Percentiles rank a stretch among this genome's conserved stretches.
These are phyloP conservation scores for Pittosporum tobira DNA, from an alignment of 129 eudicot genomes.

Conservation along the genomic window DNA sequence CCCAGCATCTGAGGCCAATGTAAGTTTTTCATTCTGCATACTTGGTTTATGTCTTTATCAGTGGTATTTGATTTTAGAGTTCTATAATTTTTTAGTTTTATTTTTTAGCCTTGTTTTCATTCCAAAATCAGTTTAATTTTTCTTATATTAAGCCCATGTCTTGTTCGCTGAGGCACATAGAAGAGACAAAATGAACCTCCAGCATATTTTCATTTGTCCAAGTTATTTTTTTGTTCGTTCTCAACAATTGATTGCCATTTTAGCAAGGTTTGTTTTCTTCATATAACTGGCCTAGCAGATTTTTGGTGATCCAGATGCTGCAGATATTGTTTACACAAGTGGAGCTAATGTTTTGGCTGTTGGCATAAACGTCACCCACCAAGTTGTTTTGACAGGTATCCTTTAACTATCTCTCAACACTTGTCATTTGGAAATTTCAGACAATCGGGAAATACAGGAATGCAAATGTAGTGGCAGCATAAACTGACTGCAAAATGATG, in stretches of 20 bases:
- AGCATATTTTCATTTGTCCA: not conserved
- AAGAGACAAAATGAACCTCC: not conserved
- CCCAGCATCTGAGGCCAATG: slow-evolving; percentile 98
- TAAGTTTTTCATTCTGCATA: slow-evolving; percentile 26
- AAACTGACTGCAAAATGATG: too few species aligned
- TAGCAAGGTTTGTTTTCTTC: not conserved
- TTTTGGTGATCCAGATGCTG: slow-evolving; percentile 98
- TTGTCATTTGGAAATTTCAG: not conserved
- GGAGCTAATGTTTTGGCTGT: slow-evolving; percentile 95
- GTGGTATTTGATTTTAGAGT: too few species aligned
- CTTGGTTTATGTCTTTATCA: not conserved
- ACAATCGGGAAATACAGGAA: not conserved
- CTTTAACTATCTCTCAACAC: not conserved
- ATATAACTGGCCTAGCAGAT: slow-evolving; percentile 39
- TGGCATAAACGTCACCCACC: slow-evolving; percentile 91
- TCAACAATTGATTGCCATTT: not conserved
- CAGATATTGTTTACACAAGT: slow-evolving; percentile 89
- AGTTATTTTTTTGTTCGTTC: not conserved
- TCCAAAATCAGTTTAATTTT: not conserved
- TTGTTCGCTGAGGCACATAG: not conserved
- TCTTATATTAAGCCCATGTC: not conserved
- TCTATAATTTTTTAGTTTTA: too few species aligned
- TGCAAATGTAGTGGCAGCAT: too few species aligned
- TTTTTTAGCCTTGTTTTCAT: not conserved
- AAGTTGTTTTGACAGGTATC: slow-evolving; percentile 77